Percentiles rank a stretch among this genome's conserved stretches.
phyloP scores from a whole-genome alignment of 202 grass and related monocot species.

The Panicum hallii region DNA sequence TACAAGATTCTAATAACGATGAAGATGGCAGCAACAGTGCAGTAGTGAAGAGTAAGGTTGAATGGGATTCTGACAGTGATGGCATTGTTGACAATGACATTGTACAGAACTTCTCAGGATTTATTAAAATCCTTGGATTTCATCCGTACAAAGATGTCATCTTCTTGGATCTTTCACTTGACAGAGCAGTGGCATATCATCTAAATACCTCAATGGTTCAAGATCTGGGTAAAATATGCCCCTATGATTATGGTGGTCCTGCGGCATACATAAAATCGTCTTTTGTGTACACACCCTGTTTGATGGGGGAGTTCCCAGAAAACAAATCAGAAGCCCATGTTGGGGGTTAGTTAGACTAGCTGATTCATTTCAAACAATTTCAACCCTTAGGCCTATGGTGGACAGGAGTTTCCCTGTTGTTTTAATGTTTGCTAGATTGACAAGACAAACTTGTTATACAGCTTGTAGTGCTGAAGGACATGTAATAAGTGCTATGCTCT shows the following conservation, averaged over 20 bases:
- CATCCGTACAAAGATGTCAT: constrained; percentile 30
- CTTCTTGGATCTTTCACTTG: background rate
- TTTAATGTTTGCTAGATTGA: background rate
- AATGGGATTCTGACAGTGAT: constrained; percentile 30
- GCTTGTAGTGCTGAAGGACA: no score
- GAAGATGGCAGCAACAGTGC: no score
- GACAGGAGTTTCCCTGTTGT: background rate
- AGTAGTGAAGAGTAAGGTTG: background rate
- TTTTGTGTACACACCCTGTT: constrained; percentile 37
- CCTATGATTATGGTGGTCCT: background rate
- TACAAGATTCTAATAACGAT: no score
- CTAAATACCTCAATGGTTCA: background rate
- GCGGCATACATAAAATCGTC: background rate
- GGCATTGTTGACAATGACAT: background rate
- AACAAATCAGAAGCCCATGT: background rate
- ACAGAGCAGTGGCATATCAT: constrained; percentile 16
- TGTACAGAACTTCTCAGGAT: background rate
- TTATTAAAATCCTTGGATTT: constrained; percentile 2
- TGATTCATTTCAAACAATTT: background rate
- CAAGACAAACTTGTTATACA: no score
- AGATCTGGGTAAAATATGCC: background rate
- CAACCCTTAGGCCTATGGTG: background rate
- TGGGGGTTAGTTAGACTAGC: background rate
- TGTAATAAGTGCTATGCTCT: no score
- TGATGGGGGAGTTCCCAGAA: constrained; percentile 37